A percentile compares a stretch with the other conserved stretches of the same genome.
Conservation (phyloP, 129 eudicot genomes). For the Cynara cardunculus region DNA sequence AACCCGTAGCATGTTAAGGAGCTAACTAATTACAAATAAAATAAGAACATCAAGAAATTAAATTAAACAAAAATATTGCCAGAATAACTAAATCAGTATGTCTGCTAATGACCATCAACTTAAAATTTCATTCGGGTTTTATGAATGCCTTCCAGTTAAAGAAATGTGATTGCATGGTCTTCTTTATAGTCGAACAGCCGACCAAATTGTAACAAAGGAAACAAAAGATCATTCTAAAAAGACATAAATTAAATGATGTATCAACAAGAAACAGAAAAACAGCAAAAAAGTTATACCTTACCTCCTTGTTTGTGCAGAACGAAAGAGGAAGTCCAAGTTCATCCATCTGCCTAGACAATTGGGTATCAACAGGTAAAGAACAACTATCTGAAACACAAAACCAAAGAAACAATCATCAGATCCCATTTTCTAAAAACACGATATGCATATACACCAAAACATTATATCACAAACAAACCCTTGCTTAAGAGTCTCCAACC, state of each 20-base stretch:
- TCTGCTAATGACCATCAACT: slow-evolving; percentile 6
- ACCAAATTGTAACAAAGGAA: slow-evolving; percentile 18
- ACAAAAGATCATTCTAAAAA: slow-evolving; percentile 23
- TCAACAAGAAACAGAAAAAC: neutral
- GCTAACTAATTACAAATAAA: neutral
- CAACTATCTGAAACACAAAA: slow-evolving; percentile 29
- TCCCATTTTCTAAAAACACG: neutral
- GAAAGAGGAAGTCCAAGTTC: slow-evolving; percentile 86
- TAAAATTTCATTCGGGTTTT: slow-evolving; percentile 9
- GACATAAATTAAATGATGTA: slow-evolving; percentile 7
- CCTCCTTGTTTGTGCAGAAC: slow-evolving; percentile 82
- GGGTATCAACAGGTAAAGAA: slow-evolving; percentile 41
- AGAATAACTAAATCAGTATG: neutral
- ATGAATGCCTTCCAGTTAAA: slow-evolving; percentile 29
- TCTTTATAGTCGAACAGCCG: slow-evolving; percentile 27
- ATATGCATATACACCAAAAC: neutral
- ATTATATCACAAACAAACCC: neutral
- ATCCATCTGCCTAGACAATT: slow-evolving; percentile 49
- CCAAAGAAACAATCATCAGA: neutral
- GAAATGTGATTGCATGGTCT: slow-evolving; percentile 28
- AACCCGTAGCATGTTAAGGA: neutral
- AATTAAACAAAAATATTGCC: neutral
- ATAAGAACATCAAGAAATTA: neutral
- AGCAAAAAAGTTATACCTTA: slow-evolving; percentile 14
- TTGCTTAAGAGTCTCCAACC: neutral